Conservation (phyloP, 805 yeast species). For the Kazachstania bromeliacearum region DNA sequence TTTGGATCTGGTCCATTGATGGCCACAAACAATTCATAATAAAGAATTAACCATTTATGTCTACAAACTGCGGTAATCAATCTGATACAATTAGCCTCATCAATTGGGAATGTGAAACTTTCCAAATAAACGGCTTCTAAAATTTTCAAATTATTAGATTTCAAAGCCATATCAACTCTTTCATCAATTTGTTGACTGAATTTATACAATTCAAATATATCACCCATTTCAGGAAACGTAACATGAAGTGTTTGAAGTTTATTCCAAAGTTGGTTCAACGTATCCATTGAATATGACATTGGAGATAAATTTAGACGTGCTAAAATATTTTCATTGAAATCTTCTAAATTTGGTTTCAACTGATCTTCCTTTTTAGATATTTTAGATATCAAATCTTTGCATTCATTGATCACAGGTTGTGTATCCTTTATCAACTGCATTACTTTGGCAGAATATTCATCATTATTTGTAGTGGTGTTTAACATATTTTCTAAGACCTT, state of each 20-base stretch:
- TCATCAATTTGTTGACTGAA: background rate
- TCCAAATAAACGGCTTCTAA: conserved; percentile 2
- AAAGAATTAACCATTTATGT: conserved; percentile 17
- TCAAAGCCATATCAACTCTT: conserved; percentile 36
- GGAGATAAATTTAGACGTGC: background rate
- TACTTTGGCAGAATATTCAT: background rate
- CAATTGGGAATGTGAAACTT: conserved; percentile 11
- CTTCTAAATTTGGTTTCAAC: background rate
- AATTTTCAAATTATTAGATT: conserved; percentile 1
- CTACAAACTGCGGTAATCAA: conserved; percentile 9
- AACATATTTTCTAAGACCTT: background rate
- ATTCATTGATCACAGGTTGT: background rate
- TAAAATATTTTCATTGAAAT: conserved; percentile 1
- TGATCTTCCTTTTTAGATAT: background rate
- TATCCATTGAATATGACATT: background rate
- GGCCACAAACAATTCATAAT: conserved; percentile 10
- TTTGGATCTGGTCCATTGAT: background rate
- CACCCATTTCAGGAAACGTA: conserved; percentile 3
- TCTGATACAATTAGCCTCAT: conserved; percentile 8
- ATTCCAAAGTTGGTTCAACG: background rate
- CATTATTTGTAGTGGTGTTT: background rate
- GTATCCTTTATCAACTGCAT: background rate
- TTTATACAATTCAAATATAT: conserved; percentile 1
- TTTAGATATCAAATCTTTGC: background rate
- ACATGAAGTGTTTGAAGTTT: background rate